These are phyloP conservation scores for Clonostachys rhizophaga DNA, from an alignment of 2,329 filamentous ascomycete species.

Conservation along the genomic window DNA sequence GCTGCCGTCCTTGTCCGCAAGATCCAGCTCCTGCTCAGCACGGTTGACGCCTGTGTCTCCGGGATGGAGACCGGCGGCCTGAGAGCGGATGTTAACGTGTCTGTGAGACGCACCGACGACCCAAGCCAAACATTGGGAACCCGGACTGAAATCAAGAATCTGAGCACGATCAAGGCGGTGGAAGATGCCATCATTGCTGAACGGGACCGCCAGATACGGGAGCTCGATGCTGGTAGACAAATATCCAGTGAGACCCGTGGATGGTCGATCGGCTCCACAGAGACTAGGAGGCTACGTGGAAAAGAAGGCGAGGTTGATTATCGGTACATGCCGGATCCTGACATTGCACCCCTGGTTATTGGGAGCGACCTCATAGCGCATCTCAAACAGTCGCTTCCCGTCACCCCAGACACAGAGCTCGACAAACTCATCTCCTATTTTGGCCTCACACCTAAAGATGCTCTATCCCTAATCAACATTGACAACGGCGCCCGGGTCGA, in stretches of 20 bases:
- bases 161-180: constrained; percentile 91
- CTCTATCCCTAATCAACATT: constrained; percentile 70
- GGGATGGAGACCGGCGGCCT: constrained; percentile 94
- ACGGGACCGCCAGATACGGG: constrained; percentile 77
- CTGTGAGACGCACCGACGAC: constrained; percentile 60
- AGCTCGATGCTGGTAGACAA: constrained; percentile 70
- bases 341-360: constrained; percentile 77
- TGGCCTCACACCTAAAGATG: constrained; percentile 74
- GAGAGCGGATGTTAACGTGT: constrained; percentile 93
- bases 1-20: constrained; percentile 88
- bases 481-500: constrained; percentile 77
- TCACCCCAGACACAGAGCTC: constrained; percentile 67
- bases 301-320: constrained; percentile 99
- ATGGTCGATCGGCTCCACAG: constrained; percentile 80
- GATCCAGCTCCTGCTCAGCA: constrained; percentile 73
- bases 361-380: constrained; percentile 63
- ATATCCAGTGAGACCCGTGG: constrained; percentile 87
- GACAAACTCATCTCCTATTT: constrained; percentile 57
- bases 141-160: constrained; percentile 94
- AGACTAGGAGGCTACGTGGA: constrained; percentile 76
- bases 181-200: constrained; percentile 94
- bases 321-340: constrained; percentile 96
- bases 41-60: constrained; percentile 79
- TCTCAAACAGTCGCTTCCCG: constrained; percentile 59
- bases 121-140: constrained; percentile 58